Percentiles rank a stretch among this genome's conserved stretches.
Evolutionary conservation across 139 green algal genomes (phyloP).

Genomic region (Cymbomonas tetramitiformis): DNA sequence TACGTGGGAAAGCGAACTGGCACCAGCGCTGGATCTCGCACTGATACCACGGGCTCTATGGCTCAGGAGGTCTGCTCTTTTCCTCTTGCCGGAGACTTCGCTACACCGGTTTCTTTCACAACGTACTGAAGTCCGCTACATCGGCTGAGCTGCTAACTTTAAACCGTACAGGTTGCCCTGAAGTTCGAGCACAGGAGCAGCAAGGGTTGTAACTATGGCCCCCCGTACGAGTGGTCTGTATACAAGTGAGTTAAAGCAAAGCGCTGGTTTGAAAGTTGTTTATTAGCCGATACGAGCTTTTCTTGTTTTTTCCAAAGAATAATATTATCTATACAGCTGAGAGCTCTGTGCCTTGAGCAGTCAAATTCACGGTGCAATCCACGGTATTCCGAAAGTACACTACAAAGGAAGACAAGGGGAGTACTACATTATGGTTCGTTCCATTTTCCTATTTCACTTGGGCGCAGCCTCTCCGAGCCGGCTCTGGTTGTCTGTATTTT

Average conservation of each 20-base stretch:
- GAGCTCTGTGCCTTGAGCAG: conserved; percentile 9
- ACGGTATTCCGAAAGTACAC: conserved; percentile 76
- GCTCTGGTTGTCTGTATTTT: neutral
- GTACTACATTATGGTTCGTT: conserved; percentile 99
- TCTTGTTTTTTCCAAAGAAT: conserved; percentile 1
- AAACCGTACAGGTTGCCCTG: conserved; percentile 79
- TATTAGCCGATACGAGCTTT: neutral
- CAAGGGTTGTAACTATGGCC: conserved; percentile 95
- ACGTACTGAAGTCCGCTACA: too few species aligned
- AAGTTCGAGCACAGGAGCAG: conserved; percentile 93
- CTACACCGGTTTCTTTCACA: too few species aligned
- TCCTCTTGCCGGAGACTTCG: too few species aligned
- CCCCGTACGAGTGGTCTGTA: conserved; percentile 95
- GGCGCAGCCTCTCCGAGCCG: neutral
- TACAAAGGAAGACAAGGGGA: conserved; percentile 91
- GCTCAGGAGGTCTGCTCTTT: too few species aligned
- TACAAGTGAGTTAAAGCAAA: conserved; percentile 71
- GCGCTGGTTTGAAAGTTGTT: neutral
- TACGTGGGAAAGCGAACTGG: conserved; percentile 36
- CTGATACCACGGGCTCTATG: too few species aligned
- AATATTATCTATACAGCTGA: conserved; percentile 7
- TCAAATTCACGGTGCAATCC: conserved; percentile 18
- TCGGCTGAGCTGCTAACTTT: too few species aligned
- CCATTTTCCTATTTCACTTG: conserved; percentile 34
- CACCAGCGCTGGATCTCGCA: too few species aligned